A percentile compares a stretch with the other conserved stretches of the same genome.
These are phyloP conservation scores for Alternaria hordeiaustralica DNA, from an alignment of 2,329 filamentous ascomycete genomes.

Conservation along the genomic window DNA sequence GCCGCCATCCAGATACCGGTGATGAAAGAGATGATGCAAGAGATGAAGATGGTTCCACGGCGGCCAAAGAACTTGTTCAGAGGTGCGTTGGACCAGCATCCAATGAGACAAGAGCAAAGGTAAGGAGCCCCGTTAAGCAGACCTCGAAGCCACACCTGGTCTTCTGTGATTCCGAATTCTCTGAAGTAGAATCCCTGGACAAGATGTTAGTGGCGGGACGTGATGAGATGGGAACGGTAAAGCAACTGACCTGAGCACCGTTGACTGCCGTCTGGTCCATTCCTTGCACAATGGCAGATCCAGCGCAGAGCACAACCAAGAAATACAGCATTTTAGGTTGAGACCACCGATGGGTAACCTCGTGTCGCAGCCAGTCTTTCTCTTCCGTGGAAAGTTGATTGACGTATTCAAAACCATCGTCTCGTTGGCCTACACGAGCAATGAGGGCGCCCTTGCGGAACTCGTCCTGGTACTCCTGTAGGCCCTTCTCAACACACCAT, in stretches of 20 bases:
- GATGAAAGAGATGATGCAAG: slow-evolving; percentile 42
- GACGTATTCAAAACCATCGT: slow-evolving; percentile 57
- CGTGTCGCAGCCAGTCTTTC: slow-evolving; percentile 62
- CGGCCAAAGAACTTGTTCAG: slow-evolving; percentile 41
- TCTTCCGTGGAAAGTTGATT: slow-evolving; percentile 62
- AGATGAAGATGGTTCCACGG: slow-evolving; percentile 43
- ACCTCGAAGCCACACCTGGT: slow-evolving; percentile 37
- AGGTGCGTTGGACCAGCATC: slow-evolving; percentile 44
- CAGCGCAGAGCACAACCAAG: slow-evolving; percentile 70
- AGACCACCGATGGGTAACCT: slow-evolving; percentile 71
- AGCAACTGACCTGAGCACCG: slow-evolving; percentile 33
- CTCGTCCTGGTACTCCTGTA: slow-evolving; percentile 56
- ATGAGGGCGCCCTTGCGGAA: slow-evolving; percentile 61
- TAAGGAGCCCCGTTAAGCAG: slow-evolving; percentile 38
- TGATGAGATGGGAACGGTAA: not conserved
- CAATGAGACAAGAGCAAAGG: slow-evolving; percentile 51
- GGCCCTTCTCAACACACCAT: slow-evolving; percentile 59
- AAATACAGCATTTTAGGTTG: slow-evolving; percentile 71
- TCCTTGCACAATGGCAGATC: slow-evolving; percentile 73
- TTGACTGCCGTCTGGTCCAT: slow-evolving; percentile 46
- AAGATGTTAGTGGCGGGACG: not conserved
- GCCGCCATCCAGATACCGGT: slow-evolving; percentile 44
- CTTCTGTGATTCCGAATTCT: slow-evolving; percentile 34
- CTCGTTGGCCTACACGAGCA: slow-evolving; percentile 54
- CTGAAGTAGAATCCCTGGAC: slow-evolving; percentile 36